phyloP scores from a whole-genome alignment of 257 asterid genomes.

The Solanum dulcamara region DNA sequence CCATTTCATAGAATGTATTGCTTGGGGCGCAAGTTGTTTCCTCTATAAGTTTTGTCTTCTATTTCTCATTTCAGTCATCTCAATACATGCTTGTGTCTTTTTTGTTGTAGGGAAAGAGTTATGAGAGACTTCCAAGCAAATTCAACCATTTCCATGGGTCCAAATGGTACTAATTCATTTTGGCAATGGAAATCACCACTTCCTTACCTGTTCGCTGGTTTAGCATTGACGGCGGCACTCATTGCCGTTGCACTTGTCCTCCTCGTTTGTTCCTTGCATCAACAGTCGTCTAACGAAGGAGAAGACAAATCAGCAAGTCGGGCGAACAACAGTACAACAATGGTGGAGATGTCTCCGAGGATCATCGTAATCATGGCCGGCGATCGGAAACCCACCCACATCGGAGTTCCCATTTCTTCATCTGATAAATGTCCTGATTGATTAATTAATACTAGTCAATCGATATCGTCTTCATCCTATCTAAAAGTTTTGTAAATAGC shows the following conservation, averaged over 20 bases:
- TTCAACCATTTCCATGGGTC: background rate
- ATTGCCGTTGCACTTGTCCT: background rate
- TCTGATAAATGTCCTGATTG: background rate
- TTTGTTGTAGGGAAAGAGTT: background rate
- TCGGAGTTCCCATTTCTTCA: background rate
- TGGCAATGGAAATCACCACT: conserved; percentile 1
- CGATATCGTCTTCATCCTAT: background rate
- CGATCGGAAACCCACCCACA: background rate
- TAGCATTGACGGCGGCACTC: background rate
- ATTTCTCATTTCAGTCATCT: background rate
- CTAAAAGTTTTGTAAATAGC: background rate
- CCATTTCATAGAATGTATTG: background rate
- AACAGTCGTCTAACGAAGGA: background rate
- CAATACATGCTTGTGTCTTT: background rate
- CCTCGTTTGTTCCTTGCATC: background rate
- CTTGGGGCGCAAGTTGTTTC: background rate
- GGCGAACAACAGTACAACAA: background rate
- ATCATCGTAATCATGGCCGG: conserved; percentile 5
- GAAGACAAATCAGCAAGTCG: background rate
- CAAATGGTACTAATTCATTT: background rate
- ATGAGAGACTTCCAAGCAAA: background rate
- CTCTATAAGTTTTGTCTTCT: background rate
- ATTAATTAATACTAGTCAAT: background rate
- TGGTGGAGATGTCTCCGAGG: background rate
- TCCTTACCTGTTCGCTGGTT: background rate